Conservation (phyloP, 2,329 filamentous ascomycete genomes). For the Phaeosphaeria sp. region DNA sequence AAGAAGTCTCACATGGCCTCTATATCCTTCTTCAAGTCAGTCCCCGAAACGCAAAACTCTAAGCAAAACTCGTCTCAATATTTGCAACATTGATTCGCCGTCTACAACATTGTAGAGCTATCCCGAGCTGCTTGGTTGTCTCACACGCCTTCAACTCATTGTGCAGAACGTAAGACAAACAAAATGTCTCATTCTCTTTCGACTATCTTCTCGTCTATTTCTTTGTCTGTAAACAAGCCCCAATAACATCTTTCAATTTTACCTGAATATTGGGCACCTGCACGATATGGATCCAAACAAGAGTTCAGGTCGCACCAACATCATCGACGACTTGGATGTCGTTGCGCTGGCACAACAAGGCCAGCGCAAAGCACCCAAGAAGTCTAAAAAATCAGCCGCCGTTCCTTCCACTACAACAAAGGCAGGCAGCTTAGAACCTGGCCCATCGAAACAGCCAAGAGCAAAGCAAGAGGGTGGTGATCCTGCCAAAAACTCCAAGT, state of each 20-base stretch:
- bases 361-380: not conserved
- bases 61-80: too few relatives aligned
- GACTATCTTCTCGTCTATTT: not conserved
- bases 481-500: not conserved
- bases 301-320: conserved; percentile 6
- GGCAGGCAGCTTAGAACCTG: not conserved
- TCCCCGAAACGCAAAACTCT: too few relatives aligned
- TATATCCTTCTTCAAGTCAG: too few relatives aligned
- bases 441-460: not conserved
- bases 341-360: conserved; percentile 1
- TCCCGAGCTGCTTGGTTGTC: not conserved
- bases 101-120: not conserved
- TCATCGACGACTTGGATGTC: conserved; percentile 1
- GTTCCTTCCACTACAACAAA: not conserved
- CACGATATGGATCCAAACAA: conserved; percentile 4
- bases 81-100: too few relatives aligned
- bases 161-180: conserved; percentile 2
- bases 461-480: not conserved
- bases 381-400: not conserved
- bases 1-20: too few relatives aligned
- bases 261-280: too few relatives aligned
- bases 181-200: not conserved
- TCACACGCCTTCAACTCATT: not conserved
- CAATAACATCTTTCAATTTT: not conserved
- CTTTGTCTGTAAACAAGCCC: too few relatives aligned